Evolutionary conservation across 1,284 basidiomycete genomes (phyloP).

Genomic region (Coriolopsis trogii): DNA sequence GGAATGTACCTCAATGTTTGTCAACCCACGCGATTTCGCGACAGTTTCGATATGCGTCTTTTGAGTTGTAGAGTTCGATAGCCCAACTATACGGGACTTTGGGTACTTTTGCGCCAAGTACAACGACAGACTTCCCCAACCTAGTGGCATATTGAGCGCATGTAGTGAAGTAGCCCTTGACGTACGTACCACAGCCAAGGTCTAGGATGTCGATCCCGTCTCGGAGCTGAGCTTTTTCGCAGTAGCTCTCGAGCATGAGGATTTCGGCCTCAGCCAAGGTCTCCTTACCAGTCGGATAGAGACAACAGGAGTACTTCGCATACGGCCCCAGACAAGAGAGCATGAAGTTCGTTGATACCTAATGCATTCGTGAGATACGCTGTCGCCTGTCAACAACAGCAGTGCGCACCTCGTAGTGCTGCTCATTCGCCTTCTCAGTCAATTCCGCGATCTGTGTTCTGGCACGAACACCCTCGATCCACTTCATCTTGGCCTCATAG

Average conservation of each 20-base stretch:
- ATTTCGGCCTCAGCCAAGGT: constrained; percentile 71
- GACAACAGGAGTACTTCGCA: constrained; percentile 74
- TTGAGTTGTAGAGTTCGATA: constrained; percentile 77
- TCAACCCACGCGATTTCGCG: constrained; percentile 56
- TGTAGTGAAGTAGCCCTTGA: neutral
- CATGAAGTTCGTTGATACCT: constrained; percentile 73
- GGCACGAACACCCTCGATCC: constrained; percentile 56
- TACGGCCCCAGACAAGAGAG: constrained; percentile 63
- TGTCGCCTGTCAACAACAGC: neutral
- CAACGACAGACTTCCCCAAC: constrained; percentile 76
- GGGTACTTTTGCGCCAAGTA: constrained; percentile 79
- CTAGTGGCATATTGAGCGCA: constrained; percentile 31
- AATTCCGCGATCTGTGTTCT: constrained; percentile 64
- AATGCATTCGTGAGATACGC: neutral
- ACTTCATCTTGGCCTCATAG: constrained; percentile 68
- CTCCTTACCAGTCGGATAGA: constrained; percentile 70
- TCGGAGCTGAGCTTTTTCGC: constrained; percentile 63
- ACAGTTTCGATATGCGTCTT: constrained; percentile 66
- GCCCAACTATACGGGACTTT: constrained; percentile 61
- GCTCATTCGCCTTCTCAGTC: constrained; percentile 75
- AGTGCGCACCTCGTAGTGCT: constrained; percentile 71
- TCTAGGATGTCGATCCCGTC: constrained; percentile 75
- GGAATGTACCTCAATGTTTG: constrained; percentile 55
- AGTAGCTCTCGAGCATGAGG: constrained; percentile 74
- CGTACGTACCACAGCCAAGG: constrained; percentile 64